Conservation (phyloP, 2,329 filamentous ascomycete genomes). For the Aspergillus glaucus region DNA sequence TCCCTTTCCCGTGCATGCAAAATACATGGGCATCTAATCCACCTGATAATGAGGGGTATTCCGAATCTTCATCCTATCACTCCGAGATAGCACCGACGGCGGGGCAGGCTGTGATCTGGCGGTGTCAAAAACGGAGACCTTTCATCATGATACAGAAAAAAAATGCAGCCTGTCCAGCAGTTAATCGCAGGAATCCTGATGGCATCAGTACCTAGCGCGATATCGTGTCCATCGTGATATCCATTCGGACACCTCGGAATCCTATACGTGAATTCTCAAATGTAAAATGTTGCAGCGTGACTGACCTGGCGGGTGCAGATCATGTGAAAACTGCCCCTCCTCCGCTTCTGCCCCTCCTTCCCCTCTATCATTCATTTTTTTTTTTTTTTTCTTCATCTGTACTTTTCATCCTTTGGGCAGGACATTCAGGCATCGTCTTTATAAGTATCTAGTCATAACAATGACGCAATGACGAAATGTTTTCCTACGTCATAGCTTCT, state of each 20-base stretch:
- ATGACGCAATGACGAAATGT: too few species aligned
- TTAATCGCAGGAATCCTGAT: neutral
- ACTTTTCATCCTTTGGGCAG: neutral
- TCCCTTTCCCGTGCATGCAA: conserved; percentile 17
- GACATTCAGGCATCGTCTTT: too few species aligned
- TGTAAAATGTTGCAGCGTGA: neutral
- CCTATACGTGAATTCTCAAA: neutral
- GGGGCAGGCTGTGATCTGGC: conserved; percentile 9
- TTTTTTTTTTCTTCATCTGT: neutral
- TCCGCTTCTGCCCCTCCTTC: neutral
- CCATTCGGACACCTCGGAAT: conserved; percentile 31
- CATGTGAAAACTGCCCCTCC: conserved; percentile 13
- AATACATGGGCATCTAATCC: conserved; percentile 15
- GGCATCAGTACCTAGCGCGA: conserved; percentile 3
- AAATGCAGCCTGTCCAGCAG: too few species aligned
- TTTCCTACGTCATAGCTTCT: too few species aligned
- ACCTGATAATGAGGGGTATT: conserved; percentile 5
- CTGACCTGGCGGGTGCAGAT: conserved; percentile 5
- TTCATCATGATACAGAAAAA: neutral
- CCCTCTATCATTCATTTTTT: neutral
- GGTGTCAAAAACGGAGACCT: conserved; percentile 6
- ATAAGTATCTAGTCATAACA: too few species aligned
- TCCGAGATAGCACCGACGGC: conserved; percentile 2
- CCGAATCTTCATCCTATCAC: too few species aligned
- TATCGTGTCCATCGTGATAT: conserved; percentile 22